Evolutionary conservation across 805 yeast genomes (phyloP).

Genomic region (Zygoascus bituminiphila): DNA sequence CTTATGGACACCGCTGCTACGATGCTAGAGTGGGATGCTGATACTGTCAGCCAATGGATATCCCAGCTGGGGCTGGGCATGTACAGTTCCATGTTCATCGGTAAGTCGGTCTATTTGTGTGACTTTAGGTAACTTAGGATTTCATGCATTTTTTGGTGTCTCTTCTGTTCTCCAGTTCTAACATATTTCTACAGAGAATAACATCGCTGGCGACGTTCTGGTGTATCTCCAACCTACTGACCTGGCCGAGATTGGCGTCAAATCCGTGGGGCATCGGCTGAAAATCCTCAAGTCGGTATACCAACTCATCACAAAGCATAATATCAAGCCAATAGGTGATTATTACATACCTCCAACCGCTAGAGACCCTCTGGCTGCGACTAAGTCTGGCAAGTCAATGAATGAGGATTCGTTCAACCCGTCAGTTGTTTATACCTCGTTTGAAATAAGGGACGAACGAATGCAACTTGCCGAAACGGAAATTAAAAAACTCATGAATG

Average conservation of each 20-base stretch:
- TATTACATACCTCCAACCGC: conserved; percentile 29
- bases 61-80: conserved; percentile 16
- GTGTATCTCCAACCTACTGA: conserved; percentile 63
- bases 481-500: conserved; percentile 41
- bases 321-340: conserved; percentile 15
- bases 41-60: conserved; percentile 18
- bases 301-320: conserved; percentile 34
- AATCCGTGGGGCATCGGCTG: conserved; percentile 47
- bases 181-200: conserved; percentile 37
- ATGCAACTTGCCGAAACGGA: conserved; percentile 28
- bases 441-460: conserved; percentile 26
- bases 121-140: not conserved
- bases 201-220: conserved; percentile 65
- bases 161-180: too few species aligned
- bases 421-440: conserved; percentile 9
- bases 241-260: conserved; percentile 63
- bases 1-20: not conserved
- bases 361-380: conserved; percentile 11
- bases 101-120: conserved; percentile 2
- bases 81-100: conserved; percentile 16
- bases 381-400: not conserved
- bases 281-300: conserved; percentile 51
- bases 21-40: conserved; percentile 19
- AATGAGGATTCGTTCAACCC: conserved; percentile 17
- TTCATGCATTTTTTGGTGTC: not conserved